phyloP scores from a whole-genome alignment of 2,329 filamentous ascomycete genomes.

The Aquanectria penicillioides region DNA sequence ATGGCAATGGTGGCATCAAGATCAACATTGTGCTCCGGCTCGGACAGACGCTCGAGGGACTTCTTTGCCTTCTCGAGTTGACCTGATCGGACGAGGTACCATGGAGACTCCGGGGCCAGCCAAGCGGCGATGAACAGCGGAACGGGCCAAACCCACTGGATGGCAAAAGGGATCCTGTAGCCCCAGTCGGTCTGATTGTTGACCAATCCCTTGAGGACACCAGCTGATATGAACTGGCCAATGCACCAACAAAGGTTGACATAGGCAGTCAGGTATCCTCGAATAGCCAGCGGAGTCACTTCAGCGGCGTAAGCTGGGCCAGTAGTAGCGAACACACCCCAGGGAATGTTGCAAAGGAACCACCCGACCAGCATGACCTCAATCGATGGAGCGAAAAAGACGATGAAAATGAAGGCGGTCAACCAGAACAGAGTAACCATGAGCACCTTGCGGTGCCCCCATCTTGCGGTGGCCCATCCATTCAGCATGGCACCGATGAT shows the following conservation, averaged over 20 bases:
- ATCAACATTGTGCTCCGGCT: conserved; percentile 46
- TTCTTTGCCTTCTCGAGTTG: conserved; percentile 46
- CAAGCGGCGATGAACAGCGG: conserved; percentile 45
- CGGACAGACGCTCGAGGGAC: conserved; percentile 45
- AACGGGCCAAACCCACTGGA: conserved; percentile 53
- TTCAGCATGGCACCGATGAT: conserved; percentile 54
- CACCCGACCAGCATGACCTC: conserved; percentile 56
- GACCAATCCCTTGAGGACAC: conserved; percentile 52
- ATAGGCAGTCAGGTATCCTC: conserved; percentile 55
- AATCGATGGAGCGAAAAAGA: conserved; percentile 58
- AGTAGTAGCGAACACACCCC: conserved; percentile 58
- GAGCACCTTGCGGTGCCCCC: conserved; percentile 57
- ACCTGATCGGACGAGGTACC: conserved; percentile 48
- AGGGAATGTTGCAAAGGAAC: conserved; percentile 57
- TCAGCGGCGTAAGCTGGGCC: conserved; percentile 56
- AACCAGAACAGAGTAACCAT: conserved; percentile 54
- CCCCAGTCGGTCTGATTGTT: conserved; percentile 47
- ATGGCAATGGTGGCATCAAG: conserved; percentile 50
- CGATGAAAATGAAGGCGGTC: conserved; percentile 57
- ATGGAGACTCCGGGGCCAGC: conserved; percentile 51
- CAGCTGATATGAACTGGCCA: conserved; percentile 54
- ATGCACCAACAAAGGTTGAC: conserved; percentile 57
- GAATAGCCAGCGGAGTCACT: conserved; percentile 53
- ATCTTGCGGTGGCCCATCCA: conserved; percentile 53
- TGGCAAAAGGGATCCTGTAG: conserved; percentile 53